phyloP scores from a whole-genome alignment of 1,139 yeast species.

The Tardiomyces digboiensis region DNA sequence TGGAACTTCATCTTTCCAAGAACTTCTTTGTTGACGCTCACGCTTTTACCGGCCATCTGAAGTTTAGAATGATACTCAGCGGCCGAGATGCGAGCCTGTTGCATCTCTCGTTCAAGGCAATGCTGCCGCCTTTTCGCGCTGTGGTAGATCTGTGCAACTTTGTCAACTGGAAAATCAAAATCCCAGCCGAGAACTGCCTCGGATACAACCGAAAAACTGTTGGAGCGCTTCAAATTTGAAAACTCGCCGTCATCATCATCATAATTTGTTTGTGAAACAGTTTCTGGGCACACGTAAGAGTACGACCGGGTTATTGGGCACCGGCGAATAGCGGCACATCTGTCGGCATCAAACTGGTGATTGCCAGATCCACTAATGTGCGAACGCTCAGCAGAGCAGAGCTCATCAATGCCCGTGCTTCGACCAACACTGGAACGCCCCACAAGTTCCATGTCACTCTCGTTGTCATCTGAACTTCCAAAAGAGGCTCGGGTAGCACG shows the following conservation, averaged over 20 bases:
- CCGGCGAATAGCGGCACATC: not conserved
- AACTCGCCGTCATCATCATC: not conserved
- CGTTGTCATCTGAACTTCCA: not conserved
- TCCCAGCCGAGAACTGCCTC: not conserved
- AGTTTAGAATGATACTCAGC: not conserved
- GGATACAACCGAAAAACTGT: not conserved
- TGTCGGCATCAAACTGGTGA: too few species aligned
- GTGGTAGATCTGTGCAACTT: not conserved
- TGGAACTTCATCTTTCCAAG: conserved; percentile 11
- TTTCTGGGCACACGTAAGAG: not conserved
- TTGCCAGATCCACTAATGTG: too few species aligned
- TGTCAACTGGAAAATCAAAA: not conserved
- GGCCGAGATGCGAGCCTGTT: not conserved
- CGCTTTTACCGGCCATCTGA: not conserved
- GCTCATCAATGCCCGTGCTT: too few species aligned
- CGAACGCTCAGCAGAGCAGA: too few species aligned
- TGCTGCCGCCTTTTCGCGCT: not conserved
- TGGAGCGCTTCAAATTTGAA: not conserved
- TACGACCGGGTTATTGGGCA: not conserved
- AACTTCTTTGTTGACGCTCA: not conserved
- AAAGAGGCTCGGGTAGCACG: too few species aligned
- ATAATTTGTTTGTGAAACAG: too few species aligned
- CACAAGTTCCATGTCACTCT: not conserved
- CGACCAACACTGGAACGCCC: too few species aligned
- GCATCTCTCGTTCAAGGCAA: not conserved